phyloP scores from a whole-genome alignment of 805 yeast species.

The Candida alai region DNA sequence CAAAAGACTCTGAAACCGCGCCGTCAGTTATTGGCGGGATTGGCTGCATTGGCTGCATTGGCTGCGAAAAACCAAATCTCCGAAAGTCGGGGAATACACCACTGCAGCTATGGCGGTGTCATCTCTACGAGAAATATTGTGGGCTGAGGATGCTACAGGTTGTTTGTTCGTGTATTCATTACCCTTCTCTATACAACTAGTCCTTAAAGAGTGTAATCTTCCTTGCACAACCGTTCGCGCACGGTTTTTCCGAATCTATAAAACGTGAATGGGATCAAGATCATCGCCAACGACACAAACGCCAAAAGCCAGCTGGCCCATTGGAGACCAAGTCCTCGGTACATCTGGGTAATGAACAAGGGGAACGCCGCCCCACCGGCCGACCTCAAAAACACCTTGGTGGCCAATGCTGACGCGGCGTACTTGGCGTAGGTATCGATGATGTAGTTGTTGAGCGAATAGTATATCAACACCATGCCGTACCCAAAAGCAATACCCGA shows the following conservation, averaged over 20 bases:
- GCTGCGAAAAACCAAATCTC: no score
- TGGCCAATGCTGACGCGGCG: conserved; percentile 79
- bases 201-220: conserved; percentile 43
- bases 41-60: no score
- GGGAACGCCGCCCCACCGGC: conserved; percentile 90
- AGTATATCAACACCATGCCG: conserved; percentile 59
- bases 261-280: conserved; percentile 66
- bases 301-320: conserved; percentile 84
- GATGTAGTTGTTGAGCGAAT: conserved; percentile 70
- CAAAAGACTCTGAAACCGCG: no score
- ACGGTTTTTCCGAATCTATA: conserved; percentile 61
- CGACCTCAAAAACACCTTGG: conserved; percentile 74
- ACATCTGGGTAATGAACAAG: conserved; percentile 77
- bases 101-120: no score
- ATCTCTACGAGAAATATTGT: no score
- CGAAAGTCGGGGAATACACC: no score
- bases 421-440: conserved; percentile 83
- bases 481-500: conserved; percentile 58
- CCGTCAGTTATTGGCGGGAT: no score
- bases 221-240: conserved; percentile 64
- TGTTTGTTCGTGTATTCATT: no score
- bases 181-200: no score
- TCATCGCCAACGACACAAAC: conserved; percentile 74
- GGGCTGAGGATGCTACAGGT: no score
- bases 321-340: conserved; percentile 63